Conservation (phyloP, 2,329 filamentous ascomycete genomes). For the Atkinsonella texensis region DNA sequence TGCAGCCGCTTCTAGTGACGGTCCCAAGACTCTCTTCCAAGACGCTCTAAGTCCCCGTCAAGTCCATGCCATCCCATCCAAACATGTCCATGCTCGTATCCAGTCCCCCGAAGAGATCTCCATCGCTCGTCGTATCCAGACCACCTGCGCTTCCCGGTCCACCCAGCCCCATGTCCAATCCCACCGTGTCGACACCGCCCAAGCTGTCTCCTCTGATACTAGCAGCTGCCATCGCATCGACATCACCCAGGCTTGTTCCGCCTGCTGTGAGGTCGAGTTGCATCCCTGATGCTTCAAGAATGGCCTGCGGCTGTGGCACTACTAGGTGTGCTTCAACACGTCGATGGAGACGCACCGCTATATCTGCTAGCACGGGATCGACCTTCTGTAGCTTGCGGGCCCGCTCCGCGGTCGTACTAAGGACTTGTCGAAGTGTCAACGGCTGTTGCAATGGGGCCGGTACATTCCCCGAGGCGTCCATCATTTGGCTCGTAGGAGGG, state of each 20-base stretch:
- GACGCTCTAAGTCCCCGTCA: conserved; percentile 8
- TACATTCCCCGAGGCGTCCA: conserved; percentile 25
- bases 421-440: conserved; percentile 46
- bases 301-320: conserved; percentile 25
- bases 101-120: conserved; percentile 26
- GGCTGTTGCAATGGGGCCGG: conserved; percentile 29
- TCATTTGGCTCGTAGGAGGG: conserved; percentile 14
- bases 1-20: neutral
- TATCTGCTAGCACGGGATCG: conserved; percentile 47
- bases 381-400: conserved; percentile 43
- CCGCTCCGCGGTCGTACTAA: conserved; percentile 45
- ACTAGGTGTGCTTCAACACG: conserved; percentile 55
- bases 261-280: conserved; percentile 27
- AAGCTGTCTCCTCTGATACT: conserved; percentile 28
- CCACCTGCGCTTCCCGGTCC: conserved; percentile 21
- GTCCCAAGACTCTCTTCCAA: neutral
- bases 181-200: conserved; percentile 26
- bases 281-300: conserved; percentile 31
- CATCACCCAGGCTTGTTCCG: conserved; percentile 26
- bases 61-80: conserved; percentile 25
- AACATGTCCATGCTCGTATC: conserved; percentile 33
- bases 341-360: conserved; percentile 49
- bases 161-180: conserved; percentile 33
- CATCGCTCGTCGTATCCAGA: conserved; percentile 22
- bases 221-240: conserved; percentile 31